Base-by-base conservation (phyloP, 2,329 filamentous ascomycete species). In the Berkeleyomyces rouxiae region DNA sequence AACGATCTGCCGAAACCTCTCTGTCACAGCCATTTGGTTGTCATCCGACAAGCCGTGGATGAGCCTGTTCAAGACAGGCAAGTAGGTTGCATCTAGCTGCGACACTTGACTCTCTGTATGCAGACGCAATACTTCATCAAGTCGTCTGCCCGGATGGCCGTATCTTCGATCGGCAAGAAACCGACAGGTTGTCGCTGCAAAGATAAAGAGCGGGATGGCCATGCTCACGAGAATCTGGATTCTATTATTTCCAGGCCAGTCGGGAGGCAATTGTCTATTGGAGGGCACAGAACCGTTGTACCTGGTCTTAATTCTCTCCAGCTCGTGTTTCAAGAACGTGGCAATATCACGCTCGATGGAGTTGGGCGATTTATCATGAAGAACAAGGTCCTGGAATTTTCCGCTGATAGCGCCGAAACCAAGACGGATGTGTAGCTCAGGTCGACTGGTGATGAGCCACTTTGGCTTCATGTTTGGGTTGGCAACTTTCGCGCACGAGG, bases 371-470 rank as follows among this genome's bases (percentile, higher is more conserved):
- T 77, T 64, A 0, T 75, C 75, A 6, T 72, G 39, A 0, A 73
- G 51, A 47, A 77, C 67, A 0, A 78, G 72, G 60, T 71, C 71
- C 1, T 74, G 68, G 64, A 76, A 77, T 36, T 31, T 36, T 6
- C 49, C 63, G 78, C 75, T n/a, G 75, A 68, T 31, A 58, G 64
- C 2, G 72, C 53, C 13, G 65, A 13, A 55, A 73, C 67, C n/a
- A 77, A 68, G 6, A 70, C 70, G 7, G 68, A 51, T 16, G 67
- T 67, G 40, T 75, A 63, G 10, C 67, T 47, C 3, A 36, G 61
- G 1, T 66, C 68, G 1, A 76, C 49, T 2, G 62, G 47, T 13
- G 73, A 72, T 10, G 72, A 63, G 9, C 63, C 66, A 13, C 49
- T 36, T 53, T 23, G 16, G n/a, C 10, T 36, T 9, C 49, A 53